phyloP scores from a whole-genome alignment of 2,329 filamentous ascomycete species.

The Trichophyton simii region DNA sequence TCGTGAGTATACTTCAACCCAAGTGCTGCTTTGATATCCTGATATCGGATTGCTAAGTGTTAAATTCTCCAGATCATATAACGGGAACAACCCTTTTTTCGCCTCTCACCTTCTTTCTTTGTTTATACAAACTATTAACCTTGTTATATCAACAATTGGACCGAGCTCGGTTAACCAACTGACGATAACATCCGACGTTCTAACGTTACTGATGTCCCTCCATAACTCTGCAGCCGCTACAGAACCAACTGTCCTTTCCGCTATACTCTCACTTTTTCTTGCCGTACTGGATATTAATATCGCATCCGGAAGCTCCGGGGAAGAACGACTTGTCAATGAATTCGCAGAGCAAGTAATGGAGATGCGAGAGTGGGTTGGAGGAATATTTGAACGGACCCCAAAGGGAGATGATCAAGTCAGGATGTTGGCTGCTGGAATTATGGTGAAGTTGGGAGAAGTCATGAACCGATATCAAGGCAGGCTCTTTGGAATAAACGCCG shows the following conservation, averaged over 20 bases:
- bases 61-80: slow-evolving; percentile 21
- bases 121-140: slow-evolving; percentile 72
- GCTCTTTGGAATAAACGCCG: slow-evolving; percentile 57
- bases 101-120: slow-evolving; percentile 64
- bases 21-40: slow-evolving; percentile 15
- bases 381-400: slow-evolving; percentile 52
- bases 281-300: slow-evolving; percentile 69
- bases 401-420: slow-evolving; percentile 31
- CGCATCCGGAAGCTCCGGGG: slow-evolving; percentile 36
- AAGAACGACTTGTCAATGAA: slow-evolving; percentile 59
- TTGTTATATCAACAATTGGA: slow-evolving; percentile 72
- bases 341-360: slow-evolving; percentile 69
- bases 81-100: slow-evolving; percentile 48
- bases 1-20: slow-evolving; percentile 24
- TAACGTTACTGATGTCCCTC: slow-evolving; percentile 66
- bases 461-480: slow-evolving; percentile 69
- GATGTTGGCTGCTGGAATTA: slow-evolving; percentile 61
- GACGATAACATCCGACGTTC: slow-evolving; percentile 72
- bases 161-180: slow-evolving; percentile 63
- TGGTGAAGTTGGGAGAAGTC: slow-evolving; percentile 69
- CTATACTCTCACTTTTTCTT: slow-evolving; percentile 65
- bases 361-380: slow-evolving; percentile 71
- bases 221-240: slow-evolving; percentile 41
- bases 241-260: slow-evolving; percentile 56
- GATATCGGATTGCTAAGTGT: slow-evolving; percentile 31